Conservation (phyloP, 1,284 basidiomycete species). For the Leccinum subspadiceum region DNA sequence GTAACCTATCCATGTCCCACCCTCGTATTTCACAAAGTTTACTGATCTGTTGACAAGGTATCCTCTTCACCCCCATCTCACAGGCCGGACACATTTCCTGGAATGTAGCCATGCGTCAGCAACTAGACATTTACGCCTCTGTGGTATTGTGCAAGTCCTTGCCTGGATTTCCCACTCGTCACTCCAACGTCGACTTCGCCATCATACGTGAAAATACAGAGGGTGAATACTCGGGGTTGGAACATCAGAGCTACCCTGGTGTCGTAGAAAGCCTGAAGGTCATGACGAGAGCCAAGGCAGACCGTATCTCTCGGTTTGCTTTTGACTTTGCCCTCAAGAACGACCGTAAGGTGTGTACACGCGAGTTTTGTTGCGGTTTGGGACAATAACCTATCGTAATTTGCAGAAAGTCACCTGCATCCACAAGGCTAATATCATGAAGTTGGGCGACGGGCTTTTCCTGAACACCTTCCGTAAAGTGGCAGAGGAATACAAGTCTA, state of each 20-base stretch:
- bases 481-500: conserved; percentile 93
- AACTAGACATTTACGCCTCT: conserved; percentile 98
- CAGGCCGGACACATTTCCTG: conserved; percentile 97
- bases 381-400: conserved; percentile 12
- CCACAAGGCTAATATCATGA: conserved; percentile 99
- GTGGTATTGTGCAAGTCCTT: conserved; percentile 98
- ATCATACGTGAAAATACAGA: conserved; percentile 99
- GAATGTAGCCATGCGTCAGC: conserved; percentile 99
- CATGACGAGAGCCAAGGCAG: conserved; percentile 92
- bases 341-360: conserved; percentile 77
- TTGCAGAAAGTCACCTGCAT: conserved; percentile 97
- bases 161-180: conserved; percentile 95
- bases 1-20: conserved; percentile 39
- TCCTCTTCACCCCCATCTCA: conserved; percentile 98
- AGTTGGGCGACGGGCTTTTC: conserved; percentile 99
- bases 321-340: conserved; percentile 99
- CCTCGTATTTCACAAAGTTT: background rate
- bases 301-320: conserved; percentile 96
- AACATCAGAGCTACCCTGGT: conserved; percentile 97
- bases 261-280: conserved; percentile 99
- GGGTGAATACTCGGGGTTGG: conserved; percentile 98
- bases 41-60: conserved; percentile 55
- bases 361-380: background rate
- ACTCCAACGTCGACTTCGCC: conserved; percentile 96
- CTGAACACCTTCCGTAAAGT: conserved; percentile 97